A percentile compares a stretch with the other conserved stretches of the same genome.
These are phyloP conservation scores for Waltergamsia citrina DNA, from an alignment of 2,329 filamentous ascomycete species.

Conservation along the genomic window DNA sequence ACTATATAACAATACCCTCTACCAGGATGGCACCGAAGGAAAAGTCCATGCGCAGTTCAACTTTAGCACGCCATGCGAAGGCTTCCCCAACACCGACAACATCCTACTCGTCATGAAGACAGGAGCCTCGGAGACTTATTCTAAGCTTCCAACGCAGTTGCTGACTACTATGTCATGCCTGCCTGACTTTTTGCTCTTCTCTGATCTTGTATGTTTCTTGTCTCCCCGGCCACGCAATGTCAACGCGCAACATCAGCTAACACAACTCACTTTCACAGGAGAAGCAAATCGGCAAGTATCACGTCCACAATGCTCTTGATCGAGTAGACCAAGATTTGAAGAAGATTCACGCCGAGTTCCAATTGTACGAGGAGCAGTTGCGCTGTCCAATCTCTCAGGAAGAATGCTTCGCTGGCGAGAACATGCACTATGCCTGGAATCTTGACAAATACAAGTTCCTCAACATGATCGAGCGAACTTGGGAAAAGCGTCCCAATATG, in stretches of 20 bases:
- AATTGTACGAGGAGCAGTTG: slow-evolving; percentile 33
- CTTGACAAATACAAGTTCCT: slow-evolving; percentile 55
- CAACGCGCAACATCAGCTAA: slow-evolving; percentile 5
- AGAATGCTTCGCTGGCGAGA: slow-evolving; percentile 25
- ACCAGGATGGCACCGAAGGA: slow-evolving; percentile 22
- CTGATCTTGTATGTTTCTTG: slow-evolving; percentile 26
- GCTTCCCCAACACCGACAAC: slow-evolving; percentile 32
- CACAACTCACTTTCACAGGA: slow-evolving; percentile 22
- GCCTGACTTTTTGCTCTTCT: slow-evolving; percentile 45
- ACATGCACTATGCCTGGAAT: slow-evolving; percentile 34
- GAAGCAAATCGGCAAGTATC: slow-evolving; percentile 36
- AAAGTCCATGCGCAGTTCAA: slow-evolving; percentile 23
- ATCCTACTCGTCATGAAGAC: slow-evolving; percentile 47
- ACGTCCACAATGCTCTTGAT: slow-evolving; percentile 30
- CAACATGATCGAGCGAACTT: slow-evolving; percentile 47
- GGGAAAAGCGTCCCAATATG: slow-evolving; percentile 38
- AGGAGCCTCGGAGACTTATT: slow-evolving; percentile 42
- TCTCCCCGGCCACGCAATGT: no score
- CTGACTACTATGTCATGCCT: slow-evolving; percentile 41
- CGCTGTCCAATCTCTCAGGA: slow-evolving; percentile 36
- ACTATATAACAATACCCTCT: slow-evolving; percentile 28
- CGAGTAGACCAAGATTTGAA: slow-evolving; percentile 26
- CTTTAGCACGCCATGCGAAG: slow-evolving; percentile 20
- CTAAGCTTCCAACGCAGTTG: slow-evolving; percentile 43
- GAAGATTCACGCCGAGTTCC: slow-evolving; percentile 30